Evolutionary conservation across 2,329 filamentous ascomycete genomes (phyloP).

Genomic region (Corynespora cassiicola): DNA sequence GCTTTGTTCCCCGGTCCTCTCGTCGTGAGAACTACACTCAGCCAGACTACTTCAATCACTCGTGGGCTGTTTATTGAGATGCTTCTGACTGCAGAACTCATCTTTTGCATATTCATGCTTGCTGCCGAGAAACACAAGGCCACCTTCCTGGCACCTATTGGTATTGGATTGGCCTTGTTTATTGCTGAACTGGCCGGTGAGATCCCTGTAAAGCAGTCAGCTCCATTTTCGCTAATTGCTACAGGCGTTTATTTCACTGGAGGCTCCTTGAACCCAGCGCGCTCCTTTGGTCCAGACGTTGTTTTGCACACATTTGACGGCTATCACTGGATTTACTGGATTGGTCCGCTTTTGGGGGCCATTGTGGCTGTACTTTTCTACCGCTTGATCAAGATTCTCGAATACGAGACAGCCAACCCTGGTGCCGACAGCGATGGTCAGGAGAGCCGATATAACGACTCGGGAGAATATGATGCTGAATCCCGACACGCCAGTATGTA

Average conservation of each 20-base stretch:
- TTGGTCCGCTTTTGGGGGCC: slow-evolving; percentile 55
- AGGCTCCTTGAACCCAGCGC: slow-evolving; percentile 56
- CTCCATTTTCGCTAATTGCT: slow-evolving; percentile 12
- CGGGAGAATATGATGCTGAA: slow-evolving; percentile 20
- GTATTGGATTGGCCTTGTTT: slow-evolving; percentile 55
- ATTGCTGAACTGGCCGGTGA: slow-evolving; percentile 53
- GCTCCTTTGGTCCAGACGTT: slow-evolving; percentile 58
- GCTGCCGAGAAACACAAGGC: slow-evolving; percentile 50
- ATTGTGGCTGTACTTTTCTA: slow-evolving; percentile 57
- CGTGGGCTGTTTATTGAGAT: slow-evolving; percentile 59
- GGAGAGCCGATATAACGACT: slow-evolving; percentile 25
- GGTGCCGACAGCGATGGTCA: slow-evolving; percentile 55
- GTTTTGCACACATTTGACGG: slow-evolving; percentile 48
- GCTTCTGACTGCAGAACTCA: slow-evolving; percentile 57
- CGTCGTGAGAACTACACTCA: slow-evolving; percentile 54
- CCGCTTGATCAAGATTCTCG: slow-evolving; percentile 55
- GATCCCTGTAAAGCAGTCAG: slow-evolving; percentile 1
- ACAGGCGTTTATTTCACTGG: slow-evolving; percentile 55
- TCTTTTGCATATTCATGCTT: slow-evolving; percentile 58
- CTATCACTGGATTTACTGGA: slow-evolving; percentile 61
- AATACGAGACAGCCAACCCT: slow-evolving; percentile 59
- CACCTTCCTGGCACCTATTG: slow-evolving; percentile 48
- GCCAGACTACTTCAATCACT: slow-evolving; percentile 47
- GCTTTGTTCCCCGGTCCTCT: slow-evolving; percentile 54
- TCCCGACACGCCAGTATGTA: slow-evolving; percentile 18